Evolutionary conservation across 352 stramenopile species (phyloP).

Genomic region (Globisporangium nagaii): DNA sequence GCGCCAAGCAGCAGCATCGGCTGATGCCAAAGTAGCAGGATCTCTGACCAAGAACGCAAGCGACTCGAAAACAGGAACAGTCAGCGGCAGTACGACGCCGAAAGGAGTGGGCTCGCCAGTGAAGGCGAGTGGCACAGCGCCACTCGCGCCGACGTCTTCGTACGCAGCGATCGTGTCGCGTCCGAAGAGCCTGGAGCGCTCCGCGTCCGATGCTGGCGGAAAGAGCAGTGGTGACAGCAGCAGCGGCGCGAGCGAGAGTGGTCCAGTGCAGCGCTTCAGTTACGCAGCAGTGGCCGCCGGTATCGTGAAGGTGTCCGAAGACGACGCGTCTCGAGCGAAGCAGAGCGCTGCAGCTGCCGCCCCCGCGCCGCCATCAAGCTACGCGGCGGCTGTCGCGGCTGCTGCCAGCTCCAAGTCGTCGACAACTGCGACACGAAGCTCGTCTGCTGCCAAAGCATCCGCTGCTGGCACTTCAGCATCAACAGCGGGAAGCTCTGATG

Average conservation of each 20-base stretch:
- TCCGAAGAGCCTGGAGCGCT: slow-evolving; percentile 23
- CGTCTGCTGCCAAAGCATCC: slow-evolving; percentile 4
- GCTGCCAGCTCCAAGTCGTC: slow-evolving; percentile 12
- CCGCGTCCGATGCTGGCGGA: slow-evolving; percentile 16
- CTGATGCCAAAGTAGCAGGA: slow-evolving; percentile 8
- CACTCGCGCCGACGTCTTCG: slow-evolving; percentile 30
- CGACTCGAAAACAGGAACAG: slow-evolving; percentile 1
- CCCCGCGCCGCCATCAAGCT: slow-evolving; percentile 46
- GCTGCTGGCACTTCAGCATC: not conserved
- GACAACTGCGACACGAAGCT: not conserved
- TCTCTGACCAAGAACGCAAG: not conserved
- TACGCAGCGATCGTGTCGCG: slow-evolving; percentile 53
- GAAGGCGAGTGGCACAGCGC: not conserved
- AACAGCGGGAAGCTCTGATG: not conserved
- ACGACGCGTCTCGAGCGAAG: slow-evolving; percentile 6
- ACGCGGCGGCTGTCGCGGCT: slow-evolving; percentile 60
- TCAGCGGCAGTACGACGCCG: slow-evolving; percentile 1
- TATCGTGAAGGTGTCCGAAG: slow-evolving; percentile 34
- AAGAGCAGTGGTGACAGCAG: not conserved
- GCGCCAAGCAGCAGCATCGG: slow-evolving; percentile 1
- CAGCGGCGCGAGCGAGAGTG: not conserved
- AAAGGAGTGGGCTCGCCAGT: slow-evolving; percentile 2
- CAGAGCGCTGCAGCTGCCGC: not conserved
- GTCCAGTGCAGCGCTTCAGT: slow-evolving; percentile 38
- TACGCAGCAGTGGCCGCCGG: slow-evolving; percentile 70